Percentiles rank a stretch among this genome's conserved stretches.
Evolutionary conservation across 148 eudicot species (phyloP).

Genomic region (Dysphania ambrosioides): DNA sequence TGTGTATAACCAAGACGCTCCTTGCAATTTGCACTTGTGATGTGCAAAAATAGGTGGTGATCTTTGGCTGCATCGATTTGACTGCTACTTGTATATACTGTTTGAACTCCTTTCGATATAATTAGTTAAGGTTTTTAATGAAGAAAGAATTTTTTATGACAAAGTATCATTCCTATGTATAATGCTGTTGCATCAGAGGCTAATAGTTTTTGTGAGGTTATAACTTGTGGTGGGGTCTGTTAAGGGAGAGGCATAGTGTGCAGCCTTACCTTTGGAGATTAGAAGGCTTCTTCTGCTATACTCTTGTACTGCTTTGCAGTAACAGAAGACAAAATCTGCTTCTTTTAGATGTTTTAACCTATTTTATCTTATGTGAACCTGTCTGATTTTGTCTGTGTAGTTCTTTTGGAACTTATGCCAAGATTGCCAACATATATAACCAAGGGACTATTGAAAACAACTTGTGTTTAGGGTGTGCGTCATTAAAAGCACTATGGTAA

Average conservation of each 20-base stretch:
- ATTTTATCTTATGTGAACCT: not conserved
- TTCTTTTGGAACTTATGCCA: too few relatives aligned
- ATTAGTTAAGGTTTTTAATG: too few relatives aligned
- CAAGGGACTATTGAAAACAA: too few relatives aligned
- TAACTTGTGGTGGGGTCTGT: not conserved
- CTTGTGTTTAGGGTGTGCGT: not conserved
- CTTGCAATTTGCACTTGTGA: not conserved
- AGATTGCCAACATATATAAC: too few relatives aligned
- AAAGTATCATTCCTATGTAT: not conserved
- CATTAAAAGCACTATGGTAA: not conserved
- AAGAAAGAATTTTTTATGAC: not conserved
- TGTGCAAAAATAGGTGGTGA: not conserved
- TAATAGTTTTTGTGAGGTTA: not conserved
- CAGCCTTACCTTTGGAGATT: not conserved
- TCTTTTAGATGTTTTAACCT: not conserved
- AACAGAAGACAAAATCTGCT: too few relatives aligned
- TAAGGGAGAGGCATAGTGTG: not conserved
- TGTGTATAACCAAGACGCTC: not conserved
- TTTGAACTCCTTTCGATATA: not conserved
- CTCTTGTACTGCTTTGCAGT: too few relatives aligned
- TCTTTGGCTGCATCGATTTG: not conserved
- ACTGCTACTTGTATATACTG: not conserved
- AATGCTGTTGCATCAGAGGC: not conserved
- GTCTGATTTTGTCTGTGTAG: too few relatives aligned
- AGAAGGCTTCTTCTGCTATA: not conserved